Conservation (phyloP, 371 early-diverging fungal species). For the Mortierella sp. region DNA sequence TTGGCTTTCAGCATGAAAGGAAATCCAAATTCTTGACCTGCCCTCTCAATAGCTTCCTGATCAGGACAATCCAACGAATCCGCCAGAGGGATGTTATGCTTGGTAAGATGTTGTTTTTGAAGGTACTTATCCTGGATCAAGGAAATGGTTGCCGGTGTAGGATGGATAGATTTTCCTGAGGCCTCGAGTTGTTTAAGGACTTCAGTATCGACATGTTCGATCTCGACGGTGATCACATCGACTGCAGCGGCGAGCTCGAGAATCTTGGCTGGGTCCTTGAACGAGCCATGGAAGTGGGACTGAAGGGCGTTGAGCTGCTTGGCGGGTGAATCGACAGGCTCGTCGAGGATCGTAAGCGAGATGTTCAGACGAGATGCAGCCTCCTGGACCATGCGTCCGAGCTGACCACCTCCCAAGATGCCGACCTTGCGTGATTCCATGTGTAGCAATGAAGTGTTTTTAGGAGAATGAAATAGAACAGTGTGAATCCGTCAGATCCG, state of each 20-base stretch:
- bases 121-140: conserved; percentile 95
- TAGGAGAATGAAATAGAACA: background rate
- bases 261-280: conserved; percentile 82
- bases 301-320: conserved; percentile 82
- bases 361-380: conserved; percentile 93
- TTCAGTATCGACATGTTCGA: conserved; percentile 93
- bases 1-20: conserved; percentile 96
- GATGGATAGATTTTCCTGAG: conserved; percentile 67
- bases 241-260: conserved; percentile 76
- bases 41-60: conserved; percentile 62
- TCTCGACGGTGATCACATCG: conserved; percentile 93
- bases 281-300: conserved; percentile 82
- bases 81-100: conserved; percentile 77
- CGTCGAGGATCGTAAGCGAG: conserved; percentile 85
- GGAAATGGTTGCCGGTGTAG: conserved; percentile 82
- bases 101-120: conserved; percentile 84
- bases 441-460: background rate
- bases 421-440: conserved; percentile 73
- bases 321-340: conserved; percentile 80
- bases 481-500: background rate
- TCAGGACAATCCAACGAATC: conserved; percentile 72
- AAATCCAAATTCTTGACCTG: conserved; percentile 79
- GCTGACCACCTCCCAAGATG: conserved; percentile 91
- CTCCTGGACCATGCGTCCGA: conserved; percentile 97
- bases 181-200: conserved; percentile 76